A percentile compares a stretch with the other conserved stretches of the same genome.
phyloP scores from a whole-genome alignment of 2,329 filamentous ascomycete species.

The Diaporthe eres region DNA sequence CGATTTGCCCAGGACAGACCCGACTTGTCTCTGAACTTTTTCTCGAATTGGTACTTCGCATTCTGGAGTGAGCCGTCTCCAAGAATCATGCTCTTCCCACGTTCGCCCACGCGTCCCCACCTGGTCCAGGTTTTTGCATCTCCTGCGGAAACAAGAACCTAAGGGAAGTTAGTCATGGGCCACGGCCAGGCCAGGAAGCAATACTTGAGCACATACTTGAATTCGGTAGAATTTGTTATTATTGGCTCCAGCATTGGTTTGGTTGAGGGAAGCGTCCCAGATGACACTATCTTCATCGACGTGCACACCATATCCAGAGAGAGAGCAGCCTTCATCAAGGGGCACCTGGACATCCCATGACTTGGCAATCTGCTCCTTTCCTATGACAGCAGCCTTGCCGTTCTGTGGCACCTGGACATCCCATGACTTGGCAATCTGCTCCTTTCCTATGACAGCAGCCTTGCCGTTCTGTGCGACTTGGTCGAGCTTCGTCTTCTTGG shows the following conservation, averaged over 20 bases:
- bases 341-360: slow-evolving; percentile 62
- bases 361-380: slow-evolving; percentile 63
- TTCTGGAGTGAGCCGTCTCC: slow-evolving; percentile 57
- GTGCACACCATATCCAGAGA: slow-evolving; percentile 67
- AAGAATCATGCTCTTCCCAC: slow-evolving; percentile 63
- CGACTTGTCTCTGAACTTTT: slow-evolving; percentile 75
- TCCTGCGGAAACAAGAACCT: slow-evolving; percentile 56
- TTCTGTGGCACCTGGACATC: slow-evolving; percentile 64
- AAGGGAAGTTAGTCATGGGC: slow-evolving; percentile 45
- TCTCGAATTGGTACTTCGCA: slow-evolving; percentile 67
- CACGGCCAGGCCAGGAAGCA: no score
- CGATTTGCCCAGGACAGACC: slow-evolving; percentile 70
- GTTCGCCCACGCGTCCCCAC: slow-evolving; percentile 83
- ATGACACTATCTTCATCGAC: slow-evolving; percentile 77
- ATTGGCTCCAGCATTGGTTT: slow-evolving; percentile 79
- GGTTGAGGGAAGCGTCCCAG: slow-evolving; percentile 84
- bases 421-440: slow-evolving; percentile 62
- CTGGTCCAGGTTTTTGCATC: slow-evolving; percentile 78
- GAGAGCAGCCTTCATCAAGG: slow-evolving; percentile 61
- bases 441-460: slow-evolving; percentile 52
- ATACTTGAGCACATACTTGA: slow-evolving; percentile 64
- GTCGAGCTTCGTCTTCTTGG: slow-evolving; percentile 51
- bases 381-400: slow-evolving; percentile 49
- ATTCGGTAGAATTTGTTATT: slow-evolving; percentile 89
- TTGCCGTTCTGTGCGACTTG: slow-evolving; percentile 40